Evolutionary conservation across 257 asterid genomes (phyloP).

Genomic region (Cynanchum wilfordii): DNA sequence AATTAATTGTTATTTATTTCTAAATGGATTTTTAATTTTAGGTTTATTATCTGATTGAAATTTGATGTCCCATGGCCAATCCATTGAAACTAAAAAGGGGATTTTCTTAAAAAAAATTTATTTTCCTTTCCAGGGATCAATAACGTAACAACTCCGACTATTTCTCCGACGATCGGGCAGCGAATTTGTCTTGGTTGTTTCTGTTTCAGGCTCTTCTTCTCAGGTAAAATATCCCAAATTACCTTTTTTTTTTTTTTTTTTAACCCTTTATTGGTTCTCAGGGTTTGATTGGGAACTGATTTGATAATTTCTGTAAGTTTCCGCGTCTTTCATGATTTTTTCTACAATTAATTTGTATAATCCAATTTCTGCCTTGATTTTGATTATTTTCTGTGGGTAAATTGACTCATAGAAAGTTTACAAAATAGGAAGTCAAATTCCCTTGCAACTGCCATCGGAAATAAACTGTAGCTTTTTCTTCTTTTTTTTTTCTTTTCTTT

Average conservation of each 20-base stretch:
- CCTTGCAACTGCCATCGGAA: neutral
- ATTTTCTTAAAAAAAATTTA: neutral
- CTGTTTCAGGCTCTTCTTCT: neutral
- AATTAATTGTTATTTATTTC: neutral
- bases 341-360: neutral
- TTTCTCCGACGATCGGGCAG: slow-evolving; percentile 1
- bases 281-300: neutral
- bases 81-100: neutral
- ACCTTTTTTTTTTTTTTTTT: neutral
- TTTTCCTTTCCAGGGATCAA: neutral
- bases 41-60: neutral
- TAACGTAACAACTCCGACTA: neutral
- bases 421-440: neutral
- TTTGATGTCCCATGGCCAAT: neutral
- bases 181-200: neutral
- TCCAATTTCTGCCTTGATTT: neutral
- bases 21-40: neutral
- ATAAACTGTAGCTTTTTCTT: neutral
- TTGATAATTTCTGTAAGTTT: neutral
- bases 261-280: neutral
- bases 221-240: slow-evolving; percentile 1
- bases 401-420: too few relatives aligned
- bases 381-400: neutral
- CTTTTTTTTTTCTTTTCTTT: too few relatives aligned
- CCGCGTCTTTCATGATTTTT: neutral